A percentile compares a stretch with the other conserved stretches of the same genome.
Evolutionary conservation across 768 basidiomycete species (phyloP).

Genomic region (Tephrocybe sp.): DNA sequence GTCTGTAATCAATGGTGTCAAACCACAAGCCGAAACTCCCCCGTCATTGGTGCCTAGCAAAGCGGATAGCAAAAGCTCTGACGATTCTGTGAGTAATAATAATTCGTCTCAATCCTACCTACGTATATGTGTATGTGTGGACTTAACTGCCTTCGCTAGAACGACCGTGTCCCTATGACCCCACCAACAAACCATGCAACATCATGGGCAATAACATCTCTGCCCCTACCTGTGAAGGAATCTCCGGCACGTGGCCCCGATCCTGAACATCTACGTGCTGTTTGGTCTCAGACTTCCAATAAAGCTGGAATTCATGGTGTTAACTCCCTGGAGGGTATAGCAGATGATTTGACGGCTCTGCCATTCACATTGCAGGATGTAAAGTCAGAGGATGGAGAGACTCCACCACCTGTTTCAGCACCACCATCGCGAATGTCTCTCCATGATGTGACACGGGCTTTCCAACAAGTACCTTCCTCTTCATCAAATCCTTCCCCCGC

Average conservation of each 20-base stretch:
- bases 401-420: constrained; percentile 60
- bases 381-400: constrained; percentile 83
- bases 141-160: constrained; percentile 22
- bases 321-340: constrained; percentile 83
- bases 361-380: constrained; percentile 83
- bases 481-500: constrained; percentile 44
- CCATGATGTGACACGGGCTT: constrained; percentile 81
- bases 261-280: constrained; percentile 80
- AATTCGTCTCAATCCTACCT: too few relatives aligned
- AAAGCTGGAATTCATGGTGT: constrained; percentile 63
- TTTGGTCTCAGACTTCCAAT: constrained; percentile 79
- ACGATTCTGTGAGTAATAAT: constrained; percentile 57
- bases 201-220: constrained; percentile 56
- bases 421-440: constrained; percentile 74
- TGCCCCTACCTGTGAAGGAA: constrained; percentile 62
- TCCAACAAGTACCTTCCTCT: constrained; percentile 76
- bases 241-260: constrained; percentile 67
- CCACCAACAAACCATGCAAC: constrained; percentile 35
- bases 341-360: constrained; percentile 75
- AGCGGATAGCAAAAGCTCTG: constrained; percentile 49
- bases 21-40: constrained; percentile 16
- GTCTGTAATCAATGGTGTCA: constrained; percentile 19
- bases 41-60: constrained; percentile 32
- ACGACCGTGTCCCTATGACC: constrained; percentile 44
- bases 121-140: neutral